These are phyloP conservation scores for Fusarium torreyae DNA, from an alignment of 2,329 filamentous ascomycete genomes.

Conservation along the genomic window DNA sequence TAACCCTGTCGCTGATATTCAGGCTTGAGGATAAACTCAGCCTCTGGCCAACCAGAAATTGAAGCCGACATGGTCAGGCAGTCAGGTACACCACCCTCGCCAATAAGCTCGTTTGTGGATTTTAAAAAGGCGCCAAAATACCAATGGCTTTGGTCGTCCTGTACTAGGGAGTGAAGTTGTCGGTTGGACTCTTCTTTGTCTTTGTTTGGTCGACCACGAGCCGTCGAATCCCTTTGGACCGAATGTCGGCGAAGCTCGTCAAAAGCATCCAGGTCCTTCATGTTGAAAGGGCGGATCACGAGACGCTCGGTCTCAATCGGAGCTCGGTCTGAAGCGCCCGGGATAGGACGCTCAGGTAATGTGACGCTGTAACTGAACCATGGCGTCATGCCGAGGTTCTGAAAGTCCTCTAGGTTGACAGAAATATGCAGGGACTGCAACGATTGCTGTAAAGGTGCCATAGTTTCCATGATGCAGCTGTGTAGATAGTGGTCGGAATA, in stretches of 20 bases:
- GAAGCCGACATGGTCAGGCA: slow-evolving; percentile 32
- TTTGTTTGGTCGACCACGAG: slow-evolving; percentile 30
- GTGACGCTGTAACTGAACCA: slow-evolving; percentile 44
- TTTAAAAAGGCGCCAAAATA: slow-evolving; percentile 38
- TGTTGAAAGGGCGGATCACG: slow-evolving; percentile 27
- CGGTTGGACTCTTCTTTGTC: slow-evolving; percentile 34
- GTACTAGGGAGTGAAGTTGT: slow-evolving; percentile 15
- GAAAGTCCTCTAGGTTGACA: slow-evolving; percentile 17
- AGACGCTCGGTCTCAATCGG: slow-evolving; percentile 36
- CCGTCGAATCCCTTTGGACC: slow-evolving; percentile 22
- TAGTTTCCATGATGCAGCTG: slow-evolving; percentile 34
- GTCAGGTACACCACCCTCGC: slow-evolving; percentile 36
- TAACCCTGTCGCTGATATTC: slow-evolving; percentile 37
- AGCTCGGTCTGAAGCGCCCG: slow-evolving; percentile 27
- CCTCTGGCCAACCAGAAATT: slow-evolving; percentile 38
- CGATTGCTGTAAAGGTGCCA: slow-evolving; percentile 27
- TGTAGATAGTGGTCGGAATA: background rate
- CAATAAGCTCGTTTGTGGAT: slow-evolving; percentile 36
- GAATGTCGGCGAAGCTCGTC: slow-evolving; percentile 26
- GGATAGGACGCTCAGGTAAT: slow-evolving; percentile 31
- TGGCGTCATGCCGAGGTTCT: slow-evolving; percentile 37
- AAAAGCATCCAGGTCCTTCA: slow-evolving; percentile 36
- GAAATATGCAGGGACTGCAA: slow-evolving; percentile 23
- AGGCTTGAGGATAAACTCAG: slow-evolving; percentile 38
- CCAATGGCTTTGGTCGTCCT: slow-evolving; percentile 36